Evolutionary conservation across 306 rosid species (phyloP).

Genomic region (Pyrus pyrifolia): DNA sequence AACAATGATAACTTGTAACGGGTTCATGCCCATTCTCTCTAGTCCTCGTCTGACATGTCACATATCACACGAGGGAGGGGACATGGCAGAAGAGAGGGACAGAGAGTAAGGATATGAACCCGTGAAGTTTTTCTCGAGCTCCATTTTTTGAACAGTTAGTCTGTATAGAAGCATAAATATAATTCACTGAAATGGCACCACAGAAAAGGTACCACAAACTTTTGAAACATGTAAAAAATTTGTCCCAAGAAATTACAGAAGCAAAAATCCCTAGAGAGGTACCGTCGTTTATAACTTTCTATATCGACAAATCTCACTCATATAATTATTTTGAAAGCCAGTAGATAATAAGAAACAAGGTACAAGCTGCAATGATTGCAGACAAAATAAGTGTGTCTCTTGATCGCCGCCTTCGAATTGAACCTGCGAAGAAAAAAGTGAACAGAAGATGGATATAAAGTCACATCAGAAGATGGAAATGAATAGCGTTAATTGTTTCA

Average conservation of each 20-base stretch:
- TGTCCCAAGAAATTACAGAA: conserved; percentile 20
- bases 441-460: conserved; percentile 10
- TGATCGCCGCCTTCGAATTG: conserved; percentile 77
- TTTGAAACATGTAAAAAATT: conserved; percentile 14
- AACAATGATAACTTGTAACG: too few relatives aligned
- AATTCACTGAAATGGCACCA: conserved; percentile 8
- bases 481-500: background rate
- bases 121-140: too few relatives aligned
- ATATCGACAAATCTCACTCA: conserved; percentile 17
- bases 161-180: background rate
- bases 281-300: conserved; percentile 20
- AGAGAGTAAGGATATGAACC: background rate
- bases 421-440: conserved; percentile 44
- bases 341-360: conserved; percentile 88
- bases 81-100: background rate
- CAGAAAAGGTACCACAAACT: background rate
- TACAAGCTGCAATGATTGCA: conserved; percentile 93
- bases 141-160: background rate
- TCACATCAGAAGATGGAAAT: background rate
- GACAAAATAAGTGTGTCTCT: conserved; percentile 86
- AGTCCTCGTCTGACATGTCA: background rate
- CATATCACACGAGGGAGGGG: background rate
- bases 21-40: too few relatives aligned
- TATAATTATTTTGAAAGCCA: conserved; percentile 82
- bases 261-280: conserved; percentile 25